phyloP scores from a whole-genome alignment of 495 filamentous ascomycete genomes.

The Penicillium salamii region DNA sequence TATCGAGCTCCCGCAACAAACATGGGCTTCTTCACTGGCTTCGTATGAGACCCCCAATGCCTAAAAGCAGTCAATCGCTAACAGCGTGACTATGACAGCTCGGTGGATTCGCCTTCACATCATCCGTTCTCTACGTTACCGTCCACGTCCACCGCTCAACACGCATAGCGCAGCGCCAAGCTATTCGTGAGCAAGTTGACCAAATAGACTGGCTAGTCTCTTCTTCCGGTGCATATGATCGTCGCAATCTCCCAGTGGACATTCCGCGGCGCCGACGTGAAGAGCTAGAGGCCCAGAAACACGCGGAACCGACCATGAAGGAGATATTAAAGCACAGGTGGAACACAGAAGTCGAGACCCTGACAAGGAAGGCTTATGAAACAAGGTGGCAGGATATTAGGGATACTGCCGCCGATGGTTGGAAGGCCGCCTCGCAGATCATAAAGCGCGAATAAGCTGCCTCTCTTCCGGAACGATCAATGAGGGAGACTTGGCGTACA shows the following conservation, averaged over 20 bases:
- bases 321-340: slow-evolving; percentile 75
- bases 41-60: slow-evolving; percentile 59
- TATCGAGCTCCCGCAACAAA: slow-evolving; percentile 22
- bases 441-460: slow-evolving; percentile 35
- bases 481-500: background rate
- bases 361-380: slow-evolving; percentile 65
- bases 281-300: slow-evolving; percentile 13
- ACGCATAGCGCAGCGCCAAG: slow-evolving; percentile 64
- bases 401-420: slow-evolving; percentile 38
- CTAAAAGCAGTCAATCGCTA: background rate
- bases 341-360: slow-evolving; percentile 70
- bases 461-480: background rate
- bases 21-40: slow-evolving; percentile 77
- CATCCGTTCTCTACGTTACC: slow-evolving; percentile 76
- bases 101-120: slow-evolving; percentile 82
- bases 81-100: slow-evolving; percentile 36
- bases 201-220: slow-evolving; percentile 54
- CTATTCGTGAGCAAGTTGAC: slow-evolving; percentile 68
- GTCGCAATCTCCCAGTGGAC: slow-evolving; percentile 31
- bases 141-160: slow-evolving; percentile 69
- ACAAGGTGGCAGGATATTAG: slow-evolving; percentile 61
- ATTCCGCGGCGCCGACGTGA: slow-evolving; percentile 29
- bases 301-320: slow-evolving; percentile 45
- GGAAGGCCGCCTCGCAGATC: slow-evolving; percentile 27
- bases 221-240: slow-evolving; percentile 46